Evolutionary conservation across 2,329 filamentous ascomycete species (phyloP).

Genomic region (Hymenoscyphus fructigenus): DNA sequence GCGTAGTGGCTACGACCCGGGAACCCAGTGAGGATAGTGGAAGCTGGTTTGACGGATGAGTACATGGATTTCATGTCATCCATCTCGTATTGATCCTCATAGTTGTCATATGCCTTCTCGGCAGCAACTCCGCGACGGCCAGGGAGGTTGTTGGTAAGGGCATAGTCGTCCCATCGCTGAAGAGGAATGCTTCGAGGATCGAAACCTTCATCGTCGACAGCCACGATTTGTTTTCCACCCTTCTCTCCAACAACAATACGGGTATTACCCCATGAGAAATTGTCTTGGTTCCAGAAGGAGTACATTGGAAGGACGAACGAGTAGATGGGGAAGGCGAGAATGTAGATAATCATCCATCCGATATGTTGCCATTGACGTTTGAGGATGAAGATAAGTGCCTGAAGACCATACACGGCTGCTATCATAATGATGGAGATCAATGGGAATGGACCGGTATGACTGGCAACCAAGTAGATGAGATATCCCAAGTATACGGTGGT

Average conservation of each 20-base stretch:
- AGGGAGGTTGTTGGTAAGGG: conserved; percentile 79
- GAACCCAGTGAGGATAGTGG: conserved; percentile 85
- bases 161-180: conserved; percentile 97
- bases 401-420: conserved; percentile 89
- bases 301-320: conserved; percentile 89
- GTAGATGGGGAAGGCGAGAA: conserved; percentile 93
- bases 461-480: conserved; percentile 77
- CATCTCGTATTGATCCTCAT: conserved; percentile 86
- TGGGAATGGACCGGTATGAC: conserved; percentile 72
- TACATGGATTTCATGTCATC: conserved; percentile 98
- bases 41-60: conserved; percentile 82
- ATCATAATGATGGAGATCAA: conserved; percentile 86
- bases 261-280: conserved; percentile 98
- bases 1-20: conserved; percentile 67
- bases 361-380: conserved; percentile 98
- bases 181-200: conserved; percentile 91
- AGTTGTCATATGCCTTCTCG: conserved; percentile 67
- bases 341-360: conserved; percentile 99
- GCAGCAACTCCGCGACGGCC: conserved; percentile 75
- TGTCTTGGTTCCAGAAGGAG: conserved; percentile 99
- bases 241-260: conserved; percentile 95
- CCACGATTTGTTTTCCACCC: conserved; percentile 85
- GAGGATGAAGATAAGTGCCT: conserved; percentile 93
- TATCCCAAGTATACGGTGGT: conserved; percentile 86
- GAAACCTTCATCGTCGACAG: conserved; percentile 80